Conservation (phyloP, 441 rosid species). For the Brassica hybrid region DNA sequence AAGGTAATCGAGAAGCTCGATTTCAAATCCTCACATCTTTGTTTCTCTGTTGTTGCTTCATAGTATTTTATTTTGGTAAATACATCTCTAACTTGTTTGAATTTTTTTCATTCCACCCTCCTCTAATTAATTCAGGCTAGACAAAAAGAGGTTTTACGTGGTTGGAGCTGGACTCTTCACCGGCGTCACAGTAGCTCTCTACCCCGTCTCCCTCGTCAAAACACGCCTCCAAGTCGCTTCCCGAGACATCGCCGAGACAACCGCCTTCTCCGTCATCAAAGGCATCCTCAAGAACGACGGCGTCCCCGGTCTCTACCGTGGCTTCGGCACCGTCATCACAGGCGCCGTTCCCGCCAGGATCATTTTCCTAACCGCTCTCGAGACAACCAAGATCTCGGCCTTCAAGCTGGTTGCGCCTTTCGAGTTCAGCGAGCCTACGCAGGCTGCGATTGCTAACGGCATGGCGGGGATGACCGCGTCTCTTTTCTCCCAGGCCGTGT, state of each 20-base stretch:
- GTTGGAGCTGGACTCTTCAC: constrained; percentile 98
- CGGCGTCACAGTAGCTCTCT: constrained; percentile 86
- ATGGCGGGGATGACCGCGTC: constrained; percentile 93
- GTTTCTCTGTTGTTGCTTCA: too few species aligned
- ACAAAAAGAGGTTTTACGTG: constrained; percentile 86
- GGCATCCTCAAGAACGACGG: constrained; percentile 82
- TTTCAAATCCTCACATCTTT: too few species aligned
- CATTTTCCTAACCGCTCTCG: constrained; percentile 83
- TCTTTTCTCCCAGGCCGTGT: constrained; percentile 80
- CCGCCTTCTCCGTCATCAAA: constrained; percentile 70
- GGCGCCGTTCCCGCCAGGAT: constrained; percentile 96
- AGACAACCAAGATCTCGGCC: constrained; percentile 84
- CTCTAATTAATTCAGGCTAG: too few species aligned
- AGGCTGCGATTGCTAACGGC: constrained; percentile 95
- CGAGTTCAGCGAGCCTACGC: constrained; percentile 71
- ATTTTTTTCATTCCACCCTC: too few species aligned
- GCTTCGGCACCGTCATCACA: constrained; percentile 93
- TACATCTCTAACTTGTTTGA: too few species aligned
- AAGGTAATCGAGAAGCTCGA: too few species aligned
- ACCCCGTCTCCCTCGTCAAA: constrained; percentile 88
- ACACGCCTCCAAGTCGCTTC: constrained; percentile 97
- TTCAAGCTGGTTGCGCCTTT: constrained; percentile 79
- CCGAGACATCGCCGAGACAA: constrained; percentile 75
- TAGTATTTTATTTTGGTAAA: too few species aligned
- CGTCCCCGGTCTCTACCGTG: constrained; percentile 89